Evolutionary conservation across 2,329 filamentous ascomycete genomes (phyloP), one percentile per base, ranked within the genome.

Genomic region (Colletotrichum cuscutae): DNA sequence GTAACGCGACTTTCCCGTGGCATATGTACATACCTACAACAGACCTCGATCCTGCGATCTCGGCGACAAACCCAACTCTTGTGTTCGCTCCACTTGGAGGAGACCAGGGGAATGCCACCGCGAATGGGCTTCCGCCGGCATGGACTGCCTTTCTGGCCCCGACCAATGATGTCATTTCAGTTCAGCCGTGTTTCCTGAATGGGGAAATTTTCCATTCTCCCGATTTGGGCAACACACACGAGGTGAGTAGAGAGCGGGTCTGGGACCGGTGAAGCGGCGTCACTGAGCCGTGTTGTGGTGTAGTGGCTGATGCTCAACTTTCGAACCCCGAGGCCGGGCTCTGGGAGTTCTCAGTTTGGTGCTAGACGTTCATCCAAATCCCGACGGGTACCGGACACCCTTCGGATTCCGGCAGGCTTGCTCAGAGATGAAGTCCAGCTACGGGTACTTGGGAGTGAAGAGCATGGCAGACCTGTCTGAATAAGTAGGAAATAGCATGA

Each of bases 81-180:
- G 19, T 28, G 22, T 42, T 37, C 42, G 60, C 42, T n/a, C 66
- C 70, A 70, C 32, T 59, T 8, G n/a, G 52, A 49, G 37, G 59
- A 49, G 37, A 8, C 49, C 42, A 37, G 52, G 56, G 65, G 69
- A 63, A 58, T 26, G 65, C 49, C 53, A 35, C 30, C 52, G 52
- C 53, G 24, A 37, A 62, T 52, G 68, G 52, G 30, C 37, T 61
- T n/a, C 46, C 57, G 19, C 63, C 68, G 57, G 68, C 57, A 35
- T 67, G 26, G 63, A 37, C 35, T 71, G 68, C 68, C 57, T 24
- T 19, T 49, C 46, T 7, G 35, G 59, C 37, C 37, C 52, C 26
- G 58, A 4, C 69, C 37, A 62, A 57, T 71, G 69, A 71, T 71
- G 64, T 68, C 69, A 71, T 71, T 58, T 28, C 9, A 28, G 60